Evolutionary conservation across 1,284 basidiomycete species (phyloP), one percentile per base, ranked within the genome.

Genomic region (Puccinia novopanici): DNA sequence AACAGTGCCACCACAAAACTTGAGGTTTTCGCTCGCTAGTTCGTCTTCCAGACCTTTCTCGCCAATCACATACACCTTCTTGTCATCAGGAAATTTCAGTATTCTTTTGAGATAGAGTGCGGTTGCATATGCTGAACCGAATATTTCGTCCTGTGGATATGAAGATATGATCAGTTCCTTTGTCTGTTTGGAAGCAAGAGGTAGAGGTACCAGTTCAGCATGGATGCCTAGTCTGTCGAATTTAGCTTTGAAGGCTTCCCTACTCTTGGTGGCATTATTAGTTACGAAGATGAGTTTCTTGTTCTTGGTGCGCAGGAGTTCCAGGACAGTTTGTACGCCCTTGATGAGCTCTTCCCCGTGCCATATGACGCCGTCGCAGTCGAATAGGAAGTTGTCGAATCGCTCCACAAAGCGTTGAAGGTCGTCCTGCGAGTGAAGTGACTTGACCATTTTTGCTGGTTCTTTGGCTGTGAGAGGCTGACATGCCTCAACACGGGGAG

Each of bases 51-150:
- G 88, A 0, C 95, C 95, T 59, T 89, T 86, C 90, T 95, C 93
- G 1, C 97, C 97, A 81, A 99, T 92, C 17, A 99, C 93, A 86
- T 95, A 99, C 9, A 97, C 95, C 86, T 93, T 94, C 87, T 98
- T 94, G 86, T 93, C 90, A 83, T 92, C 92, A 13, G 93, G 93
- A 82, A 98, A 89, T 82, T 94, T 92, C 83, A 98, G 88, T 24
- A 97, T 92, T 59, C 92, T 90, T 2, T 93, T 94, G 34, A 99
- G 87, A 86, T 98, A 98, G 13, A 95, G 92, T 1, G 96, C 95
- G 8, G 94, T 90, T 4, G 95, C 95, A 85, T 93, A 97, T 1
- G 94, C 95, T 9, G 95, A 98, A 68, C 95, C 95, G 84, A 94
- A 97, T 81, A 99, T 93, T 86, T 99, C 96, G 81, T 94, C 92